Conservation (phyloP, 1,284 basidiomycete species). For the Heimioporus retisporus region DNA sequence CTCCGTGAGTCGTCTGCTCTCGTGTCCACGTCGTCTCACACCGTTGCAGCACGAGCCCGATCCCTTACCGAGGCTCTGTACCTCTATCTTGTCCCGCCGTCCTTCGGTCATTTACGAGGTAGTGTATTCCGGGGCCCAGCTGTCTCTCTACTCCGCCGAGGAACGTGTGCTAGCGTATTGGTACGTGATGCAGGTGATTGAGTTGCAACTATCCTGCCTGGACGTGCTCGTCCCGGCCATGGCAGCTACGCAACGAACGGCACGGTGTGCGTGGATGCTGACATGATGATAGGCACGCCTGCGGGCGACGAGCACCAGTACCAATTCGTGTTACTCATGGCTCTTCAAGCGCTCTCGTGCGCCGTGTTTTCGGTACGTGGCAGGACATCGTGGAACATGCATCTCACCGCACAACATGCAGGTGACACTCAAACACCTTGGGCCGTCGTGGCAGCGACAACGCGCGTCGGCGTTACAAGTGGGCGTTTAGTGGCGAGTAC, state of each 20-base stretch:
- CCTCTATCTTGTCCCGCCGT: conserved; percentile 65
- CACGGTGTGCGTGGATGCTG: neutral
- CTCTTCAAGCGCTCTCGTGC: neutral
- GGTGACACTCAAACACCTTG: conserved; percentile 48
- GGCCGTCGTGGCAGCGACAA: conserved; percentile 53
- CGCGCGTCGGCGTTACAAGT: conserved; percentile 76
- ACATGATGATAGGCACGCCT: conserved; percentile 49
- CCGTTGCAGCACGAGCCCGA: conserved; percentile 34
- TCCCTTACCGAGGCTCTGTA: conserved; percentile 50
- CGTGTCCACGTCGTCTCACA: conserved; percentile 9
- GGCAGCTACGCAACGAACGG: conserved; percentile 40
- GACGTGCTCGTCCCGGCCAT: conserved; percentile 57
- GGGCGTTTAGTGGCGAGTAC: conserved; percentile 72
- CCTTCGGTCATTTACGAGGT: conserved; percentile 73
- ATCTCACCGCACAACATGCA: conserved; percentile 16
- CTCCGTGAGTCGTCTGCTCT: conserved; percentile 39
- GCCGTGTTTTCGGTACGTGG: neutral
- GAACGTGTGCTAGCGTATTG: conserved; percentile 82
- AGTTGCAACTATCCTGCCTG: conserved; percentile 63
- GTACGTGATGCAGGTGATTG: conserved; percentile 68
- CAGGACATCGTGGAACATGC: too few relatives aligned
- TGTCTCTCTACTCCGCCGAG: conserved; percentile 75
- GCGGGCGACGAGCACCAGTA: conserved; percentile 60
- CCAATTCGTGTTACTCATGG: conserved; percentile 40
- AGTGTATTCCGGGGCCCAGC: conserved; percentile 79